Evolutionary conservation across 2,329 filamentous ascomycete species (phyloP).

Genomic region (Trichoderma pleuroti): DNA sequence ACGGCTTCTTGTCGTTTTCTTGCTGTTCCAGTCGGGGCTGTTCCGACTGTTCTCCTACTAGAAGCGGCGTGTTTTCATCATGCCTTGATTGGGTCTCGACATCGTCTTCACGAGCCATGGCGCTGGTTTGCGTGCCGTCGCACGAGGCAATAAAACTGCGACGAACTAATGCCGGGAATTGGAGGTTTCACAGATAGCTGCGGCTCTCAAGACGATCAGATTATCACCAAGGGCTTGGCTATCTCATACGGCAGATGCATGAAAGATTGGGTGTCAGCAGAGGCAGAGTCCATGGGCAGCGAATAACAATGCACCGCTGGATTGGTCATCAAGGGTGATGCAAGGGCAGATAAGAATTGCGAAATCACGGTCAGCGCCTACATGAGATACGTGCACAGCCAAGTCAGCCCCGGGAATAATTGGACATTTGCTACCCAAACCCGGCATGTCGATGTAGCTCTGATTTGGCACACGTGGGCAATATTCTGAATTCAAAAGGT

Average conservation of each 20-base stretch:
- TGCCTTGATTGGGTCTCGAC: conserved; percentile 1
- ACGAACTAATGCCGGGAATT: not conserved
- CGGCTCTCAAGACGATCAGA: not conserved
- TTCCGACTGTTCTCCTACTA: not conserved
- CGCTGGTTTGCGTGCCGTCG: not conserved
- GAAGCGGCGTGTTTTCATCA: not conserved
- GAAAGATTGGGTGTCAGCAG: not conserved
- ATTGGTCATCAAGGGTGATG: conserved; percentile 13
- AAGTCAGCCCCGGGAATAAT: not conserved
- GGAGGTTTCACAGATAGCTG: not conserved
- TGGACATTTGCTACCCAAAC: not conserved
- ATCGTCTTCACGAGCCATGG: conserved; percentile 6
- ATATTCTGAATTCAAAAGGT: not conserved
- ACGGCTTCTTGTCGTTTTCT: not conserved
- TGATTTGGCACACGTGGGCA: not conserved
- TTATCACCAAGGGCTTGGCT: not conserved
- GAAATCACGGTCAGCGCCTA: not conserved
- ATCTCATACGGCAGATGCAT: not conserved
- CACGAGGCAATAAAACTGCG: not conserved
- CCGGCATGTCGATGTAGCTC: not conserved
- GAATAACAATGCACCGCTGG: not conserved
- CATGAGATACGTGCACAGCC: not conserved
- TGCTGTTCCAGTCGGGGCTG: not conserved
- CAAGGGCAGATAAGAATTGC: conserved; percentile 5
- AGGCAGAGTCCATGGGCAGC: not conserved